Evolutionary conservation across 192 early-diverging fungal genomes (phyloP), one percentile per base, ranked within the genome.

Genomic region (Spizellomyces punctatus): DNA sequence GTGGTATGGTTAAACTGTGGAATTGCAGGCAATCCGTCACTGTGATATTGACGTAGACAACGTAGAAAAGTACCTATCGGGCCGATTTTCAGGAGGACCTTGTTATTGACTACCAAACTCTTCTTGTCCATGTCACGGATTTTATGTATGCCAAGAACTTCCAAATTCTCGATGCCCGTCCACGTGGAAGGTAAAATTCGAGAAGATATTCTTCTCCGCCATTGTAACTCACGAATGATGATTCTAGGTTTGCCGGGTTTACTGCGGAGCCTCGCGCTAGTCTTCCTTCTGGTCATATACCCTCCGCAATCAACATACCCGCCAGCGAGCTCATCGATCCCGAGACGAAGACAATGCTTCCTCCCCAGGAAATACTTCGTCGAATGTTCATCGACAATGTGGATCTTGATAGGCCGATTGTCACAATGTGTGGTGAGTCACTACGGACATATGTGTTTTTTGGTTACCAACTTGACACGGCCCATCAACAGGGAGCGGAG

Each of bases 251-350:
- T 70, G 81, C 76, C 22, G 95, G 95, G 1, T 79, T 72, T 66
- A 86, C 79, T 41, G 89, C 93, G 6, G 95, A 97, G 72, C 91
- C 92, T 46, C 88, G 95, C 5, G 78, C 83, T 6, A 90, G 91
- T 0, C 74, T 97, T 2, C 80, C 88, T 8, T 89, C 87, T 10
- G 95, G 95, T 9, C 92, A 94, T 57, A 94, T 95, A 83, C 93
- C 94, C 5, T 64, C 83, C 8, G 85, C 94, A 17, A 85, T 91
- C 78, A 93, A 85, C 78, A 83, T 95, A 14, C 90, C 92, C 9
- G 91, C 89, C 54, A 72, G 80, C 10, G 79, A 85, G 27, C 67
- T 95, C 5, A 75, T 90, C 42, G 78, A 86, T 62, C 71, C 85
- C 64, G 76, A 81, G 66, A 76, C 82, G 45, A 76, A 79, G 65